Conservation (phyloP, 1,284 basidiomycete genomes). For the Apiotrichum siamense region DNA sequence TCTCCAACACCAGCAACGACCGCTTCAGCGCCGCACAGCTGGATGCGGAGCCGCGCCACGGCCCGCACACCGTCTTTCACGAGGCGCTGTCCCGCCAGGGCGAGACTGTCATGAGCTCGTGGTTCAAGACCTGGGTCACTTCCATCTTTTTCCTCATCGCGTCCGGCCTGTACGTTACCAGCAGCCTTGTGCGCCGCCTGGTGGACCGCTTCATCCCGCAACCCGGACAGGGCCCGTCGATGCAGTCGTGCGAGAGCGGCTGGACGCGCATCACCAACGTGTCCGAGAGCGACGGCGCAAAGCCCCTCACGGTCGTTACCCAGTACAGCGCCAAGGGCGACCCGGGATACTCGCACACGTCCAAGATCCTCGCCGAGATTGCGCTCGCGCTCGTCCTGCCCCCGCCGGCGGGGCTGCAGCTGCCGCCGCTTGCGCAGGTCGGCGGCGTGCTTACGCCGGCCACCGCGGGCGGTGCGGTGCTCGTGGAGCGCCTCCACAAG, state of each 20-base stretch:
- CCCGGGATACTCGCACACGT: slow-evolving; percentile 67
- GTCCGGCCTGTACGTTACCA: slow-evolving; percentile 34
- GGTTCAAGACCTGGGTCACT: slow-evolving; percentile 15
- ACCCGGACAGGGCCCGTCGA: slow-evolving; percentile 59
- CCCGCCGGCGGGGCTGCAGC: slow-evolving; percentile 47
- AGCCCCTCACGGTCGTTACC: slow-evolving; percentile 55
- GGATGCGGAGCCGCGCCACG: slow-evolving; percentile 50
- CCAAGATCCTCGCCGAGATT: slow-evolving; percentile 69
- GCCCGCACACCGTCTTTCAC: slow-evolving; percentile 63
- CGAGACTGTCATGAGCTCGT: neutral
- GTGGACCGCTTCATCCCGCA: slow-evolving; percentile 52
- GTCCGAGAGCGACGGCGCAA: slow-evolving; percentile 49
- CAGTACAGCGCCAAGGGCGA: slow-evolving; percentile 65
- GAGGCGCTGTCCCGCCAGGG: slow-evolving; percentile 47
- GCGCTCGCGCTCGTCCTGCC: slow-evolving; percentile 61
- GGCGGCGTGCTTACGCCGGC: slow-evolving; percentile 76
- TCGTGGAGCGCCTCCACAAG: slow-evolving; percentile 58
- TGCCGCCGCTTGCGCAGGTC: slow-evolving; percentile 55
- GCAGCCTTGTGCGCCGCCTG: slow-evolving; percentile 39
- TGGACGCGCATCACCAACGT: slow-evolving; percentile 57
- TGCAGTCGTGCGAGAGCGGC: slow-evolving; percentile 50
- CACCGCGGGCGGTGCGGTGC: slow-evolving; percentile 64
- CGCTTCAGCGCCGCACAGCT: neutral
- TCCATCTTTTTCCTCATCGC: slow-evolving; percentile 16
- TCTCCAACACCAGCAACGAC: slow-evolving; percentile 1